A percentile compares a stretch with the other conserved stretches of the same genome.
Conservation (phyloP, 352 stramenopile species). For the Phytophthora uliginosa region DNA sequence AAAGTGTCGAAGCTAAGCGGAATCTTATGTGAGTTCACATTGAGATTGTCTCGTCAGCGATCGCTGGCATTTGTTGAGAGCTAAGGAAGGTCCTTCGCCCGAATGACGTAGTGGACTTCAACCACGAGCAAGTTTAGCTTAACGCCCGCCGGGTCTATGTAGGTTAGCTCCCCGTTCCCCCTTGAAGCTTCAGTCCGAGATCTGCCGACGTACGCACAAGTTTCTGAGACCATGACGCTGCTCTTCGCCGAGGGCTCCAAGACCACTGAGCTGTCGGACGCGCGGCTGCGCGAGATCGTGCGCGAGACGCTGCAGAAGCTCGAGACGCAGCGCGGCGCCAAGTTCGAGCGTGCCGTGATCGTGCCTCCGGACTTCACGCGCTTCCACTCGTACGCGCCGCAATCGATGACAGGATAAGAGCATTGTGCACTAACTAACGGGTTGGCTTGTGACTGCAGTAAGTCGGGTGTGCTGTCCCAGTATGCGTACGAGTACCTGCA, state of each 20-base stretch:
- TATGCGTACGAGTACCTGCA: slow-evolving; percentile 95
- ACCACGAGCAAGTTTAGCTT: slow-evolving; percentile 23
- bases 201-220: slow-evolving; percentile 7
- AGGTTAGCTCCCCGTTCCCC: not conserved
- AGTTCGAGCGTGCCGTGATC: slow-evolving; percentile 85
- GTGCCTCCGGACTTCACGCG: slow-evolving; percentile 98
- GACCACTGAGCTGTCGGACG: slow-evolving; percentile 69
- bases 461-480: slow-evolving; percentile 94
- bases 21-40: too few relatives aligned
- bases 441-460: slow-evolving; percentile 47
- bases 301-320: slow-evolving; percentile 69
- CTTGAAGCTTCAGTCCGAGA: slow-evolving; percentile 25
- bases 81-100: too few relatives aligned
- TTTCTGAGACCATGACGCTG: slow-evolving; percentile 60
- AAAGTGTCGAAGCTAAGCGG: too few relatives aligned
- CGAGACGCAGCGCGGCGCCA: slow-evolving; percentile 60
- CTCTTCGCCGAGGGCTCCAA: slow-evolving; percentile 82
- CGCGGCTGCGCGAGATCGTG: slow-evolving; percentile 71
- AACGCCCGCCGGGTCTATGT: slow-evolving; percentile 18
- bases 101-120: slow-evolving; percentile 13
- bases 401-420: not conserved
- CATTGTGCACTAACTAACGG: not conserved
- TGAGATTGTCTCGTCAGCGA: too few relatives aligned
- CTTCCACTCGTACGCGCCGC: slow-evolving; percentile 91
- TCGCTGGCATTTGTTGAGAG: too few relatives aligned